Base-by-base conservation (phyloP, 805 yeast species). In the Monosporozyma aerobia region DNA sequence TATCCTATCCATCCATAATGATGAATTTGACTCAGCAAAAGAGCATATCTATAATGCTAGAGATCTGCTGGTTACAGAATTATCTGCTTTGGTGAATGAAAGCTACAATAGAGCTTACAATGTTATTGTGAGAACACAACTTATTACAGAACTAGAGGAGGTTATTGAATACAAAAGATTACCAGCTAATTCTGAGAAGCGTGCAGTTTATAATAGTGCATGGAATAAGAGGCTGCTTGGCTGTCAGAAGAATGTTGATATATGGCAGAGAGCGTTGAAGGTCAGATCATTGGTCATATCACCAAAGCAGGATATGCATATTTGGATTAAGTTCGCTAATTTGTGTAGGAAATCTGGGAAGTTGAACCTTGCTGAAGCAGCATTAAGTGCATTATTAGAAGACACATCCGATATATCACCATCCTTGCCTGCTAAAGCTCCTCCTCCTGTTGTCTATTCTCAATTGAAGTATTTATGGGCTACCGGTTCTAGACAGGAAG, bases 381-480 rank as follows among this genome's bases (percentile, higher is more conserved):
- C 97, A 0, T 73, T 92, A 59, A 85, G 87, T 60, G 78, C 82
- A 5, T 75, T 92, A 53, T 67, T 89, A 43, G 95, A 87, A 59
- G 88, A 81, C 57, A 87, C 85, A 1, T 73, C 56, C 29, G 66
- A 69, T 57, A 73, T 71, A 53, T 73, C 56, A n/a, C 67, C 70
- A 57, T 73, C 72, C 54, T 65, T 65, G 72, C 68, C 85, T 3
- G 83, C 90, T 0, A 77, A 90, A 53, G 96, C 96, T 0, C 94
- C 96, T 1, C 97, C 97, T 1, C 95, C 87, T 58, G 96, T 92
- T 30, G 96, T 92, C 2, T 92, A 92, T 69, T 96, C 98, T 0
- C 97, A 90, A 65, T 73, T 92, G 71, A 92, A 92, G 67, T 89
- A 87, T 63, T 85, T 90, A 88, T 92, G 98, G 97, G 92, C 95